Conservation (phyloP, 1,139 yeast genomes). For the Pichia sp. region DNA sequence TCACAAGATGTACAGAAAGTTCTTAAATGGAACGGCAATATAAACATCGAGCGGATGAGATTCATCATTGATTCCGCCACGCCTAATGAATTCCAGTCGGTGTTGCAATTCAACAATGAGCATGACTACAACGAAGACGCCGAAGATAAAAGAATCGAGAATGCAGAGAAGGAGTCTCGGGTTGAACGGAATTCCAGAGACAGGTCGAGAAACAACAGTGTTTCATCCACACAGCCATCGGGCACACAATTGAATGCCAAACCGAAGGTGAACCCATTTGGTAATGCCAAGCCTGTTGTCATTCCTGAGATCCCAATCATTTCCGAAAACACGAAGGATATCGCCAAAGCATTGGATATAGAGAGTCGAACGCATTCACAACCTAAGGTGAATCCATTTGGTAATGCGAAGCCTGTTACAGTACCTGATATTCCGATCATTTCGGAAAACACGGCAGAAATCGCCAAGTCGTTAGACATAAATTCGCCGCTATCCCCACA, state of each 20-base stretch:
- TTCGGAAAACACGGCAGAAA: conserved; percentile 13
- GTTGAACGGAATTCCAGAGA: conserved; percentile 2
- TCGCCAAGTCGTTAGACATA: conserved; percentile 2
- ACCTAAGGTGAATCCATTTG: conserved; percentile 50
- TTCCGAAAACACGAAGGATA: conserved; percentile 13
- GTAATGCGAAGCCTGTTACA: conserved; percentile 48
- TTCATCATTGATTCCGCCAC: conserved; percentile 21
- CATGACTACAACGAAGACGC: conserved; percentile 28
- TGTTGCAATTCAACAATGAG: conserved; percentile 26
- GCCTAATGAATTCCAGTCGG: conserved; percentile 15
- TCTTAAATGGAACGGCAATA: conserved; percentile 31
- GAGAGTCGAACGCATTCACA: conserved; percentile 16
- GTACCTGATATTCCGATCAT: conserved; percentile 14
- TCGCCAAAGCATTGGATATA: conserved; percentile 1
- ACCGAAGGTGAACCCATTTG: conserved; percentile 30
- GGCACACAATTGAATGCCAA: conserved; percentile 11
- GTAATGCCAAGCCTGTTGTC: conserved; percentile 5
- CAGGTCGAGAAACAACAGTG: background rate
- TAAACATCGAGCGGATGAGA: conserved; percentile 28
- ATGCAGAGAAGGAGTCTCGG: conserved; percentile 6
- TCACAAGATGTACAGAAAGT: conserved; percentile 31
- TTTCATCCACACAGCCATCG: conserved; percentile 9
- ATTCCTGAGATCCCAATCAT: conserved; percentile 14
- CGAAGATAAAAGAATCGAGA: conserved; percentile 25
- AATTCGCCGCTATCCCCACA: background rate